A percentile compares a stretch with the other conserved stretches of the same genome.
Conservation (phyloP, 306 rosid genomes). For the Benincasa hispida region DNA sequence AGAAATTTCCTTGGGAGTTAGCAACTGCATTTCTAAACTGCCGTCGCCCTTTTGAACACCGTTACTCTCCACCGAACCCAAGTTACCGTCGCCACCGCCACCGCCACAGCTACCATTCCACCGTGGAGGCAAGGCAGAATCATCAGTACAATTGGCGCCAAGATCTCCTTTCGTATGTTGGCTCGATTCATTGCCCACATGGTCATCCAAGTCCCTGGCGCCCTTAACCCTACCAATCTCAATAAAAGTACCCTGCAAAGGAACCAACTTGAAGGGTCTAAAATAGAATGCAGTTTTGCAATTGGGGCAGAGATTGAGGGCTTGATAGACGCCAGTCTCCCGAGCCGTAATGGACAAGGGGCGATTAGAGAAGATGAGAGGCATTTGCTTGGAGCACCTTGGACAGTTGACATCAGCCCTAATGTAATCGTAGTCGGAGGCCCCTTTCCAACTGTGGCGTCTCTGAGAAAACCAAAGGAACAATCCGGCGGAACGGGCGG, state of each 20-base stretch:
- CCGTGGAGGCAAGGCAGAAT: background rate
- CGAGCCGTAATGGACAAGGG: constrained; percentile 42
- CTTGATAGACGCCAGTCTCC: constrained; percentile 42
- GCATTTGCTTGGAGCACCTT: constrained; percentile 37
- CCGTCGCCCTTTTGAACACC: background rate
- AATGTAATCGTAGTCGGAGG: constrained; percentile 30
- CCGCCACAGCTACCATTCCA: background rate
- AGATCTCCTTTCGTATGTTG: background rate
- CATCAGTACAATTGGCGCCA: background rate
- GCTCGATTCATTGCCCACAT: constrained; percentile 4
- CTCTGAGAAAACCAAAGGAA: background rate
- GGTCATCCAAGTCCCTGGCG: constrained; percentile 11
- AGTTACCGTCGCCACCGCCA: background rate
- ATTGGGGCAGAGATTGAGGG: constrained; percentile 45
- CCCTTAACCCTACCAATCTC: constrained; percentile 45
- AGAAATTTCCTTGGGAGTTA: constrained; percentile 47
- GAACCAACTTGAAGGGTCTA: constrained; percentile 46
- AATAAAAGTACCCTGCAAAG: constrained; percentile 47
- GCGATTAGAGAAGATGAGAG: constrained; percentile 51
- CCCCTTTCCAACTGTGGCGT: background rate
- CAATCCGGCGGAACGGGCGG: background rate
- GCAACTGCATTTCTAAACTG: constrained; percentile 18
- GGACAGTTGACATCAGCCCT: constrained; percentile 51
- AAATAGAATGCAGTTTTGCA: constrained; percentile 62
- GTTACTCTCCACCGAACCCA: background rate